Percentiles rank a stretch among this genome's conserved stretches.
phyloP scores from a whole-genome alignment of 2,329 filamentous ascomycete species.

The Bisporella sp. region DNA sequence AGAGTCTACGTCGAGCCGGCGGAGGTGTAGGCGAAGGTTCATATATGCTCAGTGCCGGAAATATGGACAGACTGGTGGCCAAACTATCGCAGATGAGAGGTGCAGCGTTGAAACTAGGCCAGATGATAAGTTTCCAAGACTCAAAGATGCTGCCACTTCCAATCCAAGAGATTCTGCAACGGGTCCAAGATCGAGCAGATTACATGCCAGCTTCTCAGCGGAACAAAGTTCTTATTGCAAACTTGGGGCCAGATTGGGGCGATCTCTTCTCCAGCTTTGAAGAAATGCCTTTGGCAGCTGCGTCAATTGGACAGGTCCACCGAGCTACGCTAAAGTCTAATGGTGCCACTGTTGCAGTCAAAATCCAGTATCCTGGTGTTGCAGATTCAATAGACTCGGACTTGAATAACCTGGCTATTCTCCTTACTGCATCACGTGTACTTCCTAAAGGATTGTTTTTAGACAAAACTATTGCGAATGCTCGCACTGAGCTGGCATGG shows the following conservation, averaged over 20 bases:
- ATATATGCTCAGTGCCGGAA: constrained; percentile 77
- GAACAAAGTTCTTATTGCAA: constrained; percentile 70
- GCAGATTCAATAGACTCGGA: constrained; percentile 95
- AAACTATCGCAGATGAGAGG: constrained; percentile 95
- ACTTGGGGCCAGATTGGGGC: constrained; percentile 79
- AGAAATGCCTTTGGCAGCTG: constrained; percentile 86
- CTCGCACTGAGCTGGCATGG: constrained; percentile 85
- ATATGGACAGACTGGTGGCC: constrained; percentile 87
- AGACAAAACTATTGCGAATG: constrained; percentile 96
- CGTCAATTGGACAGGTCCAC: constrained; percentile 96
- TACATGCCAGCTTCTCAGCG: constrained; percentile 97
- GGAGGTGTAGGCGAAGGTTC: constrained; percentile 65
- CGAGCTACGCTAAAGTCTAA: constrained; percentile 71
- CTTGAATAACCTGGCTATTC: constrained; percentile 83
- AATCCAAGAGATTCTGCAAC: constrained; percentile 83
- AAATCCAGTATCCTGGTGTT: constrained; percentile 95
- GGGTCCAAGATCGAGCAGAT: constrained; percentile 92
- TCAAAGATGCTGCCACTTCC: constrained; percentile 85
- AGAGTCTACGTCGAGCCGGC: constrained; percentile 73
- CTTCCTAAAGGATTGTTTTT: constrained; percentile 89
- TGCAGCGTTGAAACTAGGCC: constrained; percentile 91
- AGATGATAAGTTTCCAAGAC: constrained; percentile 98
- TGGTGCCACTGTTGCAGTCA: constrained; percentile 77
- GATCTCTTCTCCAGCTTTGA: constrained; percentile 79
- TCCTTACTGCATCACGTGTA: constrained; percentile 83